These are phyloP conservation scores for Syncephalastrum monosporum DNA, from an alignment of 371 early-diverging fungal genomes.

Conservation along the genomic window DNA sequence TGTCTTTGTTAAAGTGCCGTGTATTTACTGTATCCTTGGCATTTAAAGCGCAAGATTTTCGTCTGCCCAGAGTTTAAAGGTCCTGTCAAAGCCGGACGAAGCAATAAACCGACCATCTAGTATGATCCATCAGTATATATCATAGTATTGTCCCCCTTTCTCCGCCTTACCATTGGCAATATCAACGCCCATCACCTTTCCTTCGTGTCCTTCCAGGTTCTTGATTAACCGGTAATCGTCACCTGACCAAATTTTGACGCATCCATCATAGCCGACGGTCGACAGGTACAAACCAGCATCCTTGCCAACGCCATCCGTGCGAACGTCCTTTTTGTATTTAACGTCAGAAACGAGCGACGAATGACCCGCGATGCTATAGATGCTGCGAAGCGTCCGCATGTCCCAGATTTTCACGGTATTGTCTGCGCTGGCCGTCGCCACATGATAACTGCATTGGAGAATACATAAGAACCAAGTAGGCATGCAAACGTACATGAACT, in stretches of 20 bases:
- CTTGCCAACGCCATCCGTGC: conserved; percentile 20
- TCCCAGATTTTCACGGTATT: conserved; percentile 91
- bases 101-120: conserved; percentile 80
- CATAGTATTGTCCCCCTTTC: neutral
- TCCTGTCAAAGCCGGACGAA: conserved; percentile 89
- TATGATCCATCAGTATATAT: conserved; percentile 6
- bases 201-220: conserved; percentile 84
- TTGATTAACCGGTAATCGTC: conserved; percentile 91
- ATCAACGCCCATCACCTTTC: conserved; percentile 90
- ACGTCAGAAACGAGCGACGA: conserved; percentile 85
- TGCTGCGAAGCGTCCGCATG: conserved; percentile 72
- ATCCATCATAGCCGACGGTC: conserved; percentile 84
- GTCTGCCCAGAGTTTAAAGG: conserved; percentile 89
- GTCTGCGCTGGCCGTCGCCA: conserved; percentile 82
- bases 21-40: neutral
- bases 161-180: conserved; percentile 63
- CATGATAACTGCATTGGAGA: conserved; percentile 51
- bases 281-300: conserved; percentile 64
- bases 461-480: neutral
- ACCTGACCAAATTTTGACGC: conserved; percentile 90
- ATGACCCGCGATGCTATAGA: conserved; percentile 92
- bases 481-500: conserved; percentile 2
- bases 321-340: conserved; percentile 52
- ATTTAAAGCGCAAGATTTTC: conserved; percentile 49
- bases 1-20: no score